Conservation (phyloP, 495 filamentous ascomycete species). For the Thermothielavioides terrestris region DNA sequence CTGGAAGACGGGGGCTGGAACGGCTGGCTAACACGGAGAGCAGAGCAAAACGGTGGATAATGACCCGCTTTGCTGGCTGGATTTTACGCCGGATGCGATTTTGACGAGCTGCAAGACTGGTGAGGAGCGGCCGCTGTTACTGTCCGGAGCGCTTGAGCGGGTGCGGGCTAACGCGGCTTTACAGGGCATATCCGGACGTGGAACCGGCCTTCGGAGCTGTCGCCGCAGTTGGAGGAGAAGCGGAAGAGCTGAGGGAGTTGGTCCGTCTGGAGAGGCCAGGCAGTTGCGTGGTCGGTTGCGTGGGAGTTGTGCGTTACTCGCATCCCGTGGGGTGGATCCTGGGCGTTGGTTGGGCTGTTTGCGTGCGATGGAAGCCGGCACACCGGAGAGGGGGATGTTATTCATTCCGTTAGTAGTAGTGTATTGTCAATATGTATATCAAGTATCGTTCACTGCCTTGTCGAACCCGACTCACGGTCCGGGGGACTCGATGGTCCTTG, state of each 20-base stretch:
- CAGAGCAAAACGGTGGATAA: constrained; percentile 78
- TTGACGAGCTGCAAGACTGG: constrained; percentile 84
- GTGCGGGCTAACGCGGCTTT: not conserved
- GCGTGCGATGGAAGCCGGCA: too few species aligned
- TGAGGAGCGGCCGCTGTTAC: constrained; percentile 34
- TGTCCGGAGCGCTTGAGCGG: not conserved
- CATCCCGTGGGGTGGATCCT: too few species aligned
- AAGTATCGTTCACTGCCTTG: too few species aligned
- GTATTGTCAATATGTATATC: too few species aligned
- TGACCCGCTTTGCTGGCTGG: constrained; percentile 81
- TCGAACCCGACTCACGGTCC: too few species aligned
- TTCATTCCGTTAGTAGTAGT: too few species aligned
- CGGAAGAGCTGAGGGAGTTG: not conserved
- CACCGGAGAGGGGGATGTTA: too few species aligned
- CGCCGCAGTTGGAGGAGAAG: constrained; percentile 11
- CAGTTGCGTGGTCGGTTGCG: not conserved
- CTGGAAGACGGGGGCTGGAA: too few species aligned
- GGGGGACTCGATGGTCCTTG: too few species aligned
- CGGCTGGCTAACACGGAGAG: too few species aligned
- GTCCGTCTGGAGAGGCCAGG: not conserved
- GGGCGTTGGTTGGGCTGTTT: too few species aligned
- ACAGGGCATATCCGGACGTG: constrained; percentile 14
- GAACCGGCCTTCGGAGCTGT: constrained; percentile 13
- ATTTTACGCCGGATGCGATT: constrained; percentile 84
- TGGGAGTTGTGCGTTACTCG: too few species aligned